Conservation (phyloP, 208 protist species). For the Balamuthia mandrillaris region DNA sequence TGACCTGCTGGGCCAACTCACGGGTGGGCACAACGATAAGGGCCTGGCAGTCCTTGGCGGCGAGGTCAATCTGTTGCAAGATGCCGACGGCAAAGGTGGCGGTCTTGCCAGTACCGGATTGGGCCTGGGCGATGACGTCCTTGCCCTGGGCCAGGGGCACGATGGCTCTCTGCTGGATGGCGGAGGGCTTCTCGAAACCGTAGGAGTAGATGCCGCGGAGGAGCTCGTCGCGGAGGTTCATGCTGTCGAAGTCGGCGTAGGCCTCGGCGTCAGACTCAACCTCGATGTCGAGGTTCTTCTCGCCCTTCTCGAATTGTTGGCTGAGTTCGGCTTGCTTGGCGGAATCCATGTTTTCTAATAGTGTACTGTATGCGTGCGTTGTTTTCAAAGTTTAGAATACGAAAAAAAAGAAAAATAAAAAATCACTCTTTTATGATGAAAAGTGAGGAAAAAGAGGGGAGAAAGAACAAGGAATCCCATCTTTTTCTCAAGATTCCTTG, state of each 20-base stretch:
- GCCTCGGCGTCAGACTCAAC: constrained; percentile 73
- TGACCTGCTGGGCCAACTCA: constrained; percentile 93
- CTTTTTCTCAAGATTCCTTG: no score
- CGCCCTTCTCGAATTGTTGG: constrained; percentile 41
- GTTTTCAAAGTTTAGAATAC: no score
- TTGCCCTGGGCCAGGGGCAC: constrained; percentile 90
- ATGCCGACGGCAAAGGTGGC: constrained; percentile 95
- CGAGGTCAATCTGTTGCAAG: constrained; percentile 87
- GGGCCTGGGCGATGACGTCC: constrained; percentile 93
- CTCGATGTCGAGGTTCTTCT: background rate
- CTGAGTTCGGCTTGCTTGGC: constrained; percentile 40
- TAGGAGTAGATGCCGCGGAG: constrained; percentile 96
- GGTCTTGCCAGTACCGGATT: constrained; percentile 94
- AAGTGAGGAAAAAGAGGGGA: no score
- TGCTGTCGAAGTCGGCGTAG: constrained; percentile 88
- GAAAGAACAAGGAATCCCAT: no score
- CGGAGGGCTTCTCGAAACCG: constrained; percentile 97
- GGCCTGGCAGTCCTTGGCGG: constrained; percentile 81
- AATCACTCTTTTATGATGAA: no score
- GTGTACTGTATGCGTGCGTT: no score
- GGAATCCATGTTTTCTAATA: no score
- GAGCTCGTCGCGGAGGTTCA: constrained; percentile 93
- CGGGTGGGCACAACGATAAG: constrained; percentile 93
- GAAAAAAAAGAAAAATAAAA: no score
- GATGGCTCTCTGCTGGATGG: constrained; percentile 97